Evolutionary conservation across 257 asterid genomes (phyloP), one percentile per base, ranked within the genome.

Genomic region (Craterostigma plantagineum): DNA sequence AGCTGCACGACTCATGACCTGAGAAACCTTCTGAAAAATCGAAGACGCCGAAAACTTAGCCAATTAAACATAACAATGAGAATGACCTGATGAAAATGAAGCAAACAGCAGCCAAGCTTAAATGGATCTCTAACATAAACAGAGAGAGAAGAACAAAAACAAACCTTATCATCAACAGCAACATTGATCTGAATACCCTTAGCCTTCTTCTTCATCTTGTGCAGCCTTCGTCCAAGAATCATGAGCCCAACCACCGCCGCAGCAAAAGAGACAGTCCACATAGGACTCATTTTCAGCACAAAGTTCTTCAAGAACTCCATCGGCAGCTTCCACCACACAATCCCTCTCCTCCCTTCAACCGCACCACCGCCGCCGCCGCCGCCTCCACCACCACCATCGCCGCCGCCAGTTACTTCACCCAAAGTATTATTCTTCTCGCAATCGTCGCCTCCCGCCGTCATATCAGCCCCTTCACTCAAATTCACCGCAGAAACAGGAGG

Each of bases 251-350:
- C 50, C 14, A 77, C 68, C 48, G 91, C 94, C 55, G 92, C 94
- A 5, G 87, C 95, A n/a, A 77, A 63, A 3, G 98, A 76, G 43
- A 79, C 74, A 11, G 67, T 68, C 98, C 95, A 79, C 46, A 72
- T 72, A 34, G 93, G 94, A 53, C 76, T 73, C 63, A 67, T 78
- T 56, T 67, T 68, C 36, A 77, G 68, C 59, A 74, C 66, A 53
- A 64, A 72, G 55, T 64, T 74, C 55, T 59, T 77, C 14, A 90
- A 39, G 46, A 90, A 61, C 72, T 83, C 94, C 54, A 82, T 62
- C 7, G 95, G 94, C 58, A 72, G 62, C 92, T 83, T 90, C 98
- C 98, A 90, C 98, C 94, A 83, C 18, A 76, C 77, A 16, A 74
- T 15, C 55, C 76, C 54, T 55, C 60, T 68, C 77, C 63, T 79